phyloP scores from a whole-genome alignment of 1,139 yeast genomes.

The Eremothecium sinecaudum region DNA sequence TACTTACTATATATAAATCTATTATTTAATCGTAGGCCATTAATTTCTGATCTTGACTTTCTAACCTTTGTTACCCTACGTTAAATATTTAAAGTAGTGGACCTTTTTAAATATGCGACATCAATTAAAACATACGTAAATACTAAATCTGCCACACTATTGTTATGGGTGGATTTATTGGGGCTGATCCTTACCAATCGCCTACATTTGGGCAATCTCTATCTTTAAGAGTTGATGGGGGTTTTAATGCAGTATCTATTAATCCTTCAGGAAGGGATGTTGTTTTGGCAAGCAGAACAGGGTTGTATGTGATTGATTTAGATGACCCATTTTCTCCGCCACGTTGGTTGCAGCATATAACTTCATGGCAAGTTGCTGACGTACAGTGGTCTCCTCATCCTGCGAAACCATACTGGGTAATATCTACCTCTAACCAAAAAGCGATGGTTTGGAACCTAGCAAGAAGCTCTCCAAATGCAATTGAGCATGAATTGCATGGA shows the following conservation, averaged over 20 bases:
- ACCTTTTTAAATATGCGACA: too few species aligned
- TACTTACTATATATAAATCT: too few species aligned
- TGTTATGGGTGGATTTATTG: conserved; percentile 15
- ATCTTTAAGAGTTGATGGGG: conserved; percentile 81
- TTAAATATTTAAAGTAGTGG: too few species aligned
- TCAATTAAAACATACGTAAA: too few species aligned
- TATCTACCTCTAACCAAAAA: conserved; percentile 89
- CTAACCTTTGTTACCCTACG: too few species aligned
- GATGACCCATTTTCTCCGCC: conserved; percentile 96
- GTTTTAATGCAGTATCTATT: conserved; percentile 86
- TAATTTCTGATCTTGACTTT: too few species aligned
- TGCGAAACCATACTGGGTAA: conserved; percentile 79
- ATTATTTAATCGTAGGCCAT: too few species aligned
- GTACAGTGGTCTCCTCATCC: conserved; percentile 96
- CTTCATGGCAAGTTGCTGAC: conserved; percentile 98
- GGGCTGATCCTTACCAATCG: conserved; percentile 32
- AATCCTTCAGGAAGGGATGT: conserved; percentile 92
- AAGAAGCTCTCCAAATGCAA: conserved; percentile 65
- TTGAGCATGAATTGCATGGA: conserved; percentile 76
- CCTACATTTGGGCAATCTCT: conserved; percentile 69
- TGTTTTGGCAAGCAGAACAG: conserved; percentile 75
- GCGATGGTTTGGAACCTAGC: conserved; percentile 90
- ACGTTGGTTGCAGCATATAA: conserved; percentile 80
- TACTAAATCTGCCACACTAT: neutral
- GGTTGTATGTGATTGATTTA: conserved; percentile 78